Base-by-base conservation (phyloP, 257 asterid genomes). In the Craterostigma plantagineum region DNA sequence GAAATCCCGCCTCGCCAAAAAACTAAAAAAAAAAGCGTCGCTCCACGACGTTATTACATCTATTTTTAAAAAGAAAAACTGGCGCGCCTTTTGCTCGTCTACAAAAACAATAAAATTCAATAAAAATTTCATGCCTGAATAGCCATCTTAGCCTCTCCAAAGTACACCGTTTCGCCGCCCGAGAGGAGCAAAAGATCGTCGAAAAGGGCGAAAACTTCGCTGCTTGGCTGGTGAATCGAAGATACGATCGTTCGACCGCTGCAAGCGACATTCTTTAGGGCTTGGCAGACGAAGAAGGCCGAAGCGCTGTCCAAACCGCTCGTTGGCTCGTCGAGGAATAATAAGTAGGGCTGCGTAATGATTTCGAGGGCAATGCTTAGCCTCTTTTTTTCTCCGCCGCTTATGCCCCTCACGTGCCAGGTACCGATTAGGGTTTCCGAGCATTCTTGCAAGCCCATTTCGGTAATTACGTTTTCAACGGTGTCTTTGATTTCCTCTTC, bases 301-400 rank as follows among this genome's bases (percentile, higher is more conserved):
- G 97, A 55, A 13, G 93, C 94, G 16, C 94, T 78, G 47, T 81
- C 97, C 0, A 86, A 75, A 10, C 94, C 97, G 10, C 69, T 77
- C 2, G 94, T 86, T 0, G 97, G 97, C 58, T 86, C 97, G 15
- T 86, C 97, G 7, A 86, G 91, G 49, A 81, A 76, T 35, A 81
- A 15, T 0, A 86, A 50, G 4, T 51, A 57, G 3, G 97, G 97
- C 30, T 70, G 77, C 0, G 91, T 78, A 6, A 86, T 67, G 33
- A 76, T 72, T 70, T 86, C 97, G n/a, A 81, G 42, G 2, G 95
- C 97, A 34, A 86, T 81, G 56, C 97, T 78, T 0, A 86, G 68
- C 72, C 97, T 56, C 75, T 81, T 86, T 61, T 76, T 81, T 57
- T 86, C 97, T 5, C 97, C 97, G 0, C 97, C 95, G 33, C 97